Conservation (phyloP, 2,329 filamentous ascomycete genomes). For the Fusarium nodosum region DNA sequence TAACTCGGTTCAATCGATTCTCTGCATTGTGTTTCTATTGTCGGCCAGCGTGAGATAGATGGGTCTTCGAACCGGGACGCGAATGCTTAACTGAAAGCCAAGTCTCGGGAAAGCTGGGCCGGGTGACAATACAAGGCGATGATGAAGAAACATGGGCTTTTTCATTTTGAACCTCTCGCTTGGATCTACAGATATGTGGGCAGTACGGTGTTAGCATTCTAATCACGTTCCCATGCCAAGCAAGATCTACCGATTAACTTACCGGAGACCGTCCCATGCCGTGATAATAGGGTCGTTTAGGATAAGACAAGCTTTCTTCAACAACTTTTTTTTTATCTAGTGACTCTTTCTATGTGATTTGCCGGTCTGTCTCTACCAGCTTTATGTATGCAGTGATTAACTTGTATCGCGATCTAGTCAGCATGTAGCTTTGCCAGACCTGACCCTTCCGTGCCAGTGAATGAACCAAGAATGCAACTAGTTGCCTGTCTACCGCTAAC, state of each 20-base stretch:
- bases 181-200: conserved; percentile 35
- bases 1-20: not conserved
- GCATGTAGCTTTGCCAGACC: conserved; percentile 2
- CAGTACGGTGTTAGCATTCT: conserved; percentile 16
- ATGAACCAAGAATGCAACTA: conserved; percentile 28
- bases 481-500: not conserved
- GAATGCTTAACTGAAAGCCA: conserved; percentile 43
- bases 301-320: conserved; percentile 6
- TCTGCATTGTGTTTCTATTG: conserved; percentile 16
- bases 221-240: conserved; percentile 31
- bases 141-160: conserved; percentile 5
- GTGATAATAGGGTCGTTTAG: not conserved
- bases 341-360: not conserved
- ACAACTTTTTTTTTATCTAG: not conserved
- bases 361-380: not conserved
- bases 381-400: not conserved
- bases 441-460: conserved; percentile 16
- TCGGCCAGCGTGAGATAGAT: conserved; percentile 6
- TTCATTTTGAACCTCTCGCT: conserved; percentile 4
- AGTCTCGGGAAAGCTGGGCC: conserved; percentile 33
- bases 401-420: not conserved
- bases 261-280: conserved; percentile 13
- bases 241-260: conserved; percentile 27
- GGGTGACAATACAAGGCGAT: not conserved
- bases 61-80: conserved; percentile 14